phyloP scores from a whole-genome alignment of 2,329 filamentous ascomycete genomes.

The Pseudodiploospora longispora region DNA sequence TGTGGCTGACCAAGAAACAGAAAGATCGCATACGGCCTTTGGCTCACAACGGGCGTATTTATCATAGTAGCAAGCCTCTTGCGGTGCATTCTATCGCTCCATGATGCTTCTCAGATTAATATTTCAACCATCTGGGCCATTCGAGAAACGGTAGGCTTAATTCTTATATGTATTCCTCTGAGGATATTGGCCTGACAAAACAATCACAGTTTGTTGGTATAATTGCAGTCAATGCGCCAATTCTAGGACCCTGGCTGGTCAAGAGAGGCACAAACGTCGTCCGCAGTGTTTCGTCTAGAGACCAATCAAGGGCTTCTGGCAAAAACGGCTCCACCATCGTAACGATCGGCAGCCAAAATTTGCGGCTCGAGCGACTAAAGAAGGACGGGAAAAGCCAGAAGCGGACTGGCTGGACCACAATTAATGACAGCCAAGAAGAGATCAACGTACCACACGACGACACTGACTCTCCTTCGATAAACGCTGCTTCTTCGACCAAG shows the following conservation, averaged over 20 bases:
- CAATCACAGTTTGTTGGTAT: constrained; percentile 15
- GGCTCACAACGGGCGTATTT: constrained; percentile 17
- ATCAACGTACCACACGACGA: constrained; percentile 6
- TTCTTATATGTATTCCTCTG: not conserved
- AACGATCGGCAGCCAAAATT: constrained; percentile 13
- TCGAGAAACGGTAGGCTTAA: constrained; percentile 14
- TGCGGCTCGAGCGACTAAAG: constrained; percentile 9
- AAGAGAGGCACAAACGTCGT: constrained; percentile 10
- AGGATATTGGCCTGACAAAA: not conserved
- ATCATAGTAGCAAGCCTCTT: constrained; percentile 17
- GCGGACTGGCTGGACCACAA: constrained; percentile 14
- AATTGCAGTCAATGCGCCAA: constrained; percentile 15
- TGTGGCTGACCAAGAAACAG: constrained; percentile 2
- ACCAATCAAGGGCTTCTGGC: not conserved
- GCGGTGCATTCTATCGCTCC: constrained; percentile 14
- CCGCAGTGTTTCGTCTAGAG: constrained; percentile 8
- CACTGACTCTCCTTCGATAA: not conserved
- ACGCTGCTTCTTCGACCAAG: too few relatives aligned
- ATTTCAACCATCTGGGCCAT: constrained; percentile 18
- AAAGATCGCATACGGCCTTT: constrained; percentile 15
- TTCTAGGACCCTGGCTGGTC: constrained; percentile 17
- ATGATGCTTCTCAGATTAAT: constrained; percentile 13
- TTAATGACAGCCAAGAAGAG: constrained; percentile 15
- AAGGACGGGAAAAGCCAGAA: constrained; percentile 10
- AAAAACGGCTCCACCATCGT: constrained; percentile 6